phyloP scores from a whole-genome alignment of 2,329 filamentous ascomycete species.

The Bipolaris sorokiniana region DNA sequence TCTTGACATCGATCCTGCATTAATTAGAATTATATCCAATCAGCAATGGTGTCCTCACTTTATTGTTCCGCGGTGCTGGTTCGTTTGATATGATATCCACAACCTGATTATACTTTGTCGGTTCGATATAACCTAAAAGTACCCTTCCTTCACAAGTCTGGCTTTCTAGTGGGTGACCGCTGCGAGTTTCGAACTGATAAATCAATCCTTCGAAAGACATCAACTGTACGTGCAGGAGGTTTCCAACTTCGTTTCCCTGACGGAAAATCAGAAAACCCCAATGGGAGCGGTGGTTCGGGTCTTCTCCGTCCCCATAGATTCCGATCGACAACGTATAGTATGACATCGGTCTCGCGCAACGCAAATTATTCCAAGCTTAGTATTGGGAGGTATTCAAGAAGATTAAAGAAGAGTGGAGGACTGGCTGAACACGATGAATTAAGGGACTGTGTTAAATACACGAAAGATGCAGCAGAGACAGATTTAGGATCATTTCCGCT shows the following conservation, averaged over 20 bases:
- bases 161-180: constrained; percentile 1
- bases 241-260: neutral
- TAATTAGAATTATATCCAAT: constrained; percentile 1
- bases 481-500: constrained; percentile 1
- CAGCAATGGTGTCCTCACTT: neutral
- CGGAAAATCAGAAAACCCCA: constrained; percentile 5
- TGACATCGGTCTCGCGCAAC: neutral
- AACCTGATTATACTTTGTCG: constrained; percentile 6
- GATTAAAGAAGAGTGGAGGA: neutral
- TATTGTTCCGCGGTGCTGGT: constrained; percentile 6
- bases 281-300: constrained; percentile 7
- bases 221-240: constrained; percentile 6
- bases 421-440: neutral
- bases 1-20: constrained; percentile 11
- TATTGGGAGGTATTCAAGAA: neutral
- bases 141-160: constrained; percentile 9
- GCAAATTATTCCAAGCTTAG: neutral
- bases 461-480: constrained; percentile 1
- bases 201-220: neutral
- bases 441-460: neutral
- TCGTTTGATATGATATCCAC: constrained; percentile 8
- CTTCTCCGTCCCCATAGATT: constrained; percentile 8
- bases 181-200: constrained; percentile 7
- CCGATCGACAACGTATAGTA: constrained; percentile 5
- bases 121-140: constrained; percentile 1